These are phyloP conservation scores for Stemphylium beticola DNA, from an alignment of 2,329 filamentous ascomycete species.

Conservation along the genomic window DNA sequence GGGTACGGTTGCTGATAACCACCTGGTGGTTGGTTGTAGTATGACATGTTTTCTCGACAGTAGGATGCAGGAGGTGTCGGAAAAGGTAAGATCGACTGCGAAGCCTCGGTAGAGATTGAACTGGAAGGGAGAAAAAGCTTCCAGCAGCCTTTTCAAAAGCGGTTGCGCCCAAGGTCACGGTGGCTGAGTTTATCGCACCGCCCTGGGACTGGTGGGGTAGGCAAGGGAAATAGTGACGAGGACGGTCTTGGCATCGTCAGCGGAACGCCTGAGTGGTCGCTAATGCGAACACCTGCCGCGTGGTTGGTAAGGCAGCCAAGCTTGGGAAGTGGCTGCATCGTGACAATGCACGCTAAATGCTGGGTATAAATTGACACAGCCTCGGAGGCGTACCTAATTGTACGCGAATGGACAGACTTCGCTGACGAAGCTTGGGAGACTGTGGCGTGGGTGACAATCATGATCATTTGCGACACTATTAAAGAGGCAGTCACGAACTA, in stretches of 20 bases:
- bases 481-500: no score
- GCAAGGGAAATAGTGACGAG: slow-evolving; percentile 7
- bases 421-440: no score
- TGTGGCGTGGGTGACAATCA: no score
- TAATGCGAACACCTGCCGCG: slow-evolving; percentile 2
- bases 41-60: slow-evolving; percentile 26
- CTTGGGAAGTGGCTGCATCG: slow-evolving; percentile 1
- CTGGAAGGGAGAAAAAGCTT: background rate
- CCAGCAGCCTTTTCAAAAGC: background rate
- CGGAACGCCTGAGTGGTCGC: background rate
- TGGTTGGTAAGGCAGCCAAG: background rate
- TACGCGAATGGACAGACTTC: background rate
- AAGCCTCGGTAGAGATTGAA: background rate
- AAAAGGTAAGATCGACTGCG: slow-evolving; percentile 1
- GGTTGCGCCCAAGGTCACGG: background rate
- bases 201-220: slow-evolving; percentile 8
- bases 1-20: slow-evolving; percentile 39
- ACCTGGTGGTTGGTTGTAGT: slow-evolving; percentile 38
- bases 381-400: background rate
- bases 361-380: background rate
- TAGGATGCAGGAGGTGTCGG: background rate
- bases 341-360: slow-evolving; percentile 4
- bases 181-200: slow-evolving; percentile 12
- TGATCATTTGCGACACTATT: no score
- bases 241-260: slow-evolving; percentile 4